Base-by-base conservation (phyloP, 1,139 yeast genomes). In the Hemisphaericaspora subhashii region DNA sequence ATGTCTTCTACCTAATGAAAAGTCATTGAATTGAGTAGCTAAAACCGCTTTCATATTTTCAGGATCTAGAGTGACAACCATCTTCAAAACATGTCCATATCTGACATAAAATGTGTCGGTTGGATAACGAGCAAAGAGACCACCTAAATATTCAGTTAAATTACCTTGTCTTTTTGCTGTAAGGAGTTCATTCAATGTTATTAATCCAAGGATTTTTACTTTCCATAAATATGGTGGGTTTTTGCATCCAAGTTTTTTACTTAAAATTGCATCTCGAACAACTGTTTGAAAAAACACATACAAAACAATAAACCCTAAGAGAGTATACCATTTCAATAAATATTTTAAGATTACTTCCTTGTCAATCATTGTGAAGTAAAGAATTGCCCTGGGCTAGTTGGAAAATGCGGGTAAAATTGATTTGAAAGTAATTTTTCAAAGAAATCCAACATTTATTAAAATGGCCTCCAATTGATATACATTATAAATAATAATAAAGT, bases 1-100 rank as follows among this genome's bases (percentile, higher is more conserved):
- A 46, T 70, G 66, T 47, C 83, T 69, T 17, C 54, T 51, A 3
- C 83, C 83, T 35, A 78, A 66, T n/a, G 70, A 63, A 52, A 69
- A 77, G 46, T 77, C 80, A 48, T 68, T 67, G 54, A 77, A 76
- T 43, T 71, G 72, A 26, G 71, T 67, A 7, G 72, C 68, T 44
- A 66, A 51, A 22, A 64, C 44, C 3, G 72, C 70, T 50, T 67
- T 58, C 46, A 68, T 55, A 49, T 66, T 64, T 43, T 64, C 69
- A n/a, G 64, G 62, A 37, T 60, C 64, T 38, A 50, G 41, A 12
- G 68, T 62, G 15, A 54, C 39, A 16, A 60, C 34, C 30, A 48
- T 40, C 30, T 40, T 45, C 30, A 53, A 52, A 33, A 47, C 60
- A 8, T 54, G 52, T 16, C 66, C 62, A 36, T 71, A 71, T 16